A percentile compares a stretch with the other conserved stretches of the same genome.
These are phyloP conservation scores for Vitis riparia DNA, from an alignment of 164 flowering plant genomes.

Conservation along the genomic window DNA sequence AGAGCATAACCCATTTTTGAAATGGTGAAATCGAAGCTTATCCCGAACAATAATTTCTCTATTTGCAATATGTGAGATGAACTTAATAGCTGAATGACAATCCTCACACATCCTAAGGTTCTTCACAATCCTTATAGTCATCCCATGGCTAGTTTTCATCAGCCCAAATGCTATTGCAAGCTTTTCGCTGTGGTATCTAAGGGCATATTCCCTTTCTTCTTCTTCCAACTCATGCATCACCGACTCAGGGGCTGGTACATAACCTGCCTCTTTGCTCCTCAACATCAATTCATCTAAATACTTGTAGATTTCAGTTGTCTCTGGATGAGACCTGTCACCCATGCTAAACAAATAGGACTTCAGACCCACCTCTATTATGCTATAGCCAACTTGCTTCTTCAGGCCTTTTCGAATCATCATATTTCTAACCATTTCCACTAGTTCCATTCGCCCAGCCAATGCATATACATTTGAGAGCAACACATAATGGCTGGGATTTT, in stretches of 20 bases:
- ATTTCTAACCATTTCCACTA: constrained; percentile 59
- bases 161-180: constrained; percentile 75
- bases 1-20: constrained; percentile 64
- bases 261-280: constrained; percentile 55
- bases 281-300: constrained; percentile 66
- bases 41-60: constrained; percentile 73
- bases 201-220: constrained; percentile 67
- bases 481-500: constrained; percentile 73
- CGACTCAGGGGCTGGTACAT: constrained; percentile 44
- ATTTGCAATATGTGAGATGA: constrained; percentile 42
- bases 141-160: constrained; percentile 40
- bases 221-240: constrained; percentile 77
- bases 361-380: constrained; percentile 53
- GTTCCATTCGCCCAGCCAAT: constrained; percentile 62
- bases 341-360: constrained; percentile 55
- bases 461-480: constrained; percentile 75
- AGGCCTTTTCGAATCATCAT: constrained; percentile 53
- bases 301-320: constrained; percentile 41
- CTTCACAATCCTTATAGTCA: constrained; percentile 54
- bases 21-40: constrained; percentile 77
- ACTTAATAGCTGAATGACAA: constrained; percentile 68
- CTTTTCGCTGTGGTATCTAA: constrained; percentile 77
- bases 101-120: constrained; percentile 81
- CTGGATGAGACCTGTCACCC: constrained; percentile 64
- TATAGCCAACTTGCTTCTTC: constrained; percentile 73